Evolutionary conservation across 345 rosid species (phyloP).

Genomic region (Bruguiera gymnorhiza): DNA sequence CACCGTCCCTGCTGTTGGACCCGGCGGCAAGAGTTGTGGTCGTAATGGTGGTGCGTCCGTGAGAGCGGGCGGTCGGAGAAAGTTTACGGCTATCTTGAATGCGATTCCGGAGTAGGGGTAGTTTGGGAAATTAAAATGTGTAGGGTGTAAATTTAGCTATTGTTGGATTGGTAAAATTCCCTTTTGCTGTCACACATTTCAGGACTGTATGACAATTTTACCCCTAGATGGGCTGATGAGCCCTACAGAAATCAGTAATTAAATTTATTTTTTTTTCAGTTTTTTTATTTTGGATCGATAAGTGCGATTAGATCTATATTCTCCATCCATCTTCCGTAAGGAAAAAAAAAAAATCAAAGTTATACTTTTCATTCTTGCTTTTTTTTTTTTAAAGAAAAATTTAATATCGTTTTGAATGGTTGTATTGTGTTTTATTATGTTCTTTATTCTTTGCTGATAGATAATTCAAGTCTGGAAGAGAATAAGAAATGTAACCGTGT

Average conservation of each 20-base stretch:
- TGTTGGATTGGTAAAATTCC: neutral
- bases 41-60: slow-evolving; percentile 22
- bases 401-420: no score
- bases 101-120: slow-evolving; percentile 71
- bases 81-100: slow-evolving; percentile 53
- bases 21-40: slow-evolving; percentile 25
- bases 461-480: no score
- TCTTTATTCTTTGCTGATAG: no score
- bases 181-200: slow-evolving; percentile 15
- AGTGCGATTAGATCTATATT: neutral
- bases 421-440: no score
- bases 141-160: slow-evolving; percentile 21
- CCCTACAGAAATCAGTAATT: neutral
- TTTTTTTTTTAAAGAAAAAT: no score
- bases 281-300: neutral
- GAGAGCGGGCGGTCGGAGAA: slow-evolving; percentile 27
- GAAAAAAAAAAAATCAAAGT: no score
- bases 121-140: slow-evolving; percentile 16
- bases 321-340: no score
- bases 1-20: neutral
- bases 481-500: no score
- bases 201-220: slow-evolving; percentile 44
- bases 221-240: slow-evolving; percentile 37
- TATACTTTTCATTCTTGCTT: no score
- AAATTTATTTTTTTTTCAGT: neutral